These are phyloP conservation scores for Tritrichomonas foetus DNA, from an alignment of 208 protist genomes.

Conservation along the genomic window DNA sequence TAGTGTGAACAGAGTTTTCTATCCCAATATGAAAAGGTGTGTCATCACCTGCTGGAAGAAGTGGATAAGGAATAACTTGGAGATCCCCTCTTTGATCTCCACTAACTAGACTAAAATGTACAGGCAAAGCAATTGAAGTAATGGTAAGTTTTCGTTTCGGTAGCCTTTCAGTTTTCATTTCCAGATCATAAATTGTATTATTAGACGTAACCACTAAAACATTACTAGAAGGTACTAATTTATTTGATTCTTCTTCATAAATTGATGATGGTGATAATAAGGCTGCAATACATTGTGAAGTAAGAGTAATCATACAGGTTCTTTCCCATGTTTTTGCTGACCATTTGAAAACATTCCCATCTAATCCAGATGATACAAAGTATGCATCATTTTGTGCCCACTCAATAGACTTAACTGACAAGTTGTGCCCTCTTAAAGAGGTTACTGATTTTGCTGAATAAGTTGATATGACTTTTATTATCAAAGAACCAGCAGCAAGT, in stretches of 20 bases:
- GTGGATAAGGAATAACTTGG: neutral
- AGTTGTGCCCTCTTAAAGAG: neutral
- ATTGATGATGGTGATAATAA: neutral
- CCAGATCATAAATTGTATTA: neutral
- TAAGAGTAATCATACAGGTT: neutral
- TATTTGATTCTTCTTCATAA: neutral
- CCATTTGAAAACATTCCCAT: slow-evolving; percentile 3
- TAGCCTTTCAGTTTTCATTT: neutral
- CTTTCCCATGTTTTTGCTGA: neutral
- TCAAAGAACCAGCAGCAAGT: neutral
- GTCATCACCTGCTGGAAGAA: neutral
- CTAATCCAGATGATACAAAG: neutral
- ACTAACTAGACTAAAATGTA: neutral
- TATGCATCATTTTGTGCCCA: neutral
- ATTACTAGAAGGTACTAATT: neutral
- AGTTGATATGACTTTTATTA: slow-evolving; percentile 14
- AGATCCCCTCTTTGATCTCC: neutral
- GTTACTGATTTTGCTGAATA: neutral
- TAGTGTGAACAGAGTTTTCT: neutral
- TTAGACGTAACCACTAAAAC: neutral
- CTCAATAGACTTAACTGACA: neutral
- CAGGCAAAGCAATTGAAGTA: neutral
- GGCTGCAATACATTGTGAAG: neutral
- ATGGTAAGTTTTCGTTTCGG: neutral
- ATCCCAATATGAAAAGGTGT: slow-evolving; percentile 30